These are phyloP conservation scores for Yamadazyma scolyti DNA, from an alignment of 805 yeast genomes.

Conservation along the genomic window DNA sequence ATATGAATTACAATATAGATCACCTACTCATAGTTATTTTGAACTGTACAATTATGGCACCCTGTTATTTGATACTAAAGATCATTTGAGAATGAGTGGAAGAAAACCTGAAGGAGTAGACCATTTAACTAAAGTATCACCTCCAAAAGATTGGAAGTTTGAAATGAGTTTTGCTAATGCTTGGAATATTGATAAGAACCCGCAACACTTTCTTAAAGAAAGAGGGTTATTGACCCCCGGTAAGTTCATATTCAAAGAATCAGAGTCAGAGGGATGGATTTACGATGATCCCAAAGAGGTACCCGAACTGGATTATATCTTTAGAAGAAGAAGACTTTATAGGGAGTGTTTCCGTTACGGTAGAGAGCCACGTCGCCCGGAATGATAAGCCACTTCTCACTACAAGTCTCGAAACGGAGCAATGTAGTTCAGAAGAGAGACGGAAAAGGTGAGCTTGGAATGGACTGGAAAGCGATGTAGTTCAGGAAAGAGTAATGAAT, in stretches of 20 bases:
- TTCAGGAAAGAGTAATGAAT: too few species aligned
- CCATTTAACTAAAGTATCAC: slow-evolving; percentile 49
- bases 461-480: too few species aligned
- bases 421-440: too few species aligned
- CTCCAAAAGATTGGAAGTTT: slow-evolving; percentile 77
- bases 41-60: slow-evolving; percentile 54
- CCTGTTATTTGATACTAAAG: slow-evolving; percentile 49
- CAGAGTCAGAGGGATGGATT: slow-evolving; percentile 48
- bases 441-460: too few species aligned
- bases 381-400: too few species aligned
- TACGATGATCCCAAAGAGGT: slow-evolving; percentile 27
- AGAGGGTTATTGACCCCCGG: slow-evolving; percentile 29
- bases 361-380: slow-evolving; percentile 14
- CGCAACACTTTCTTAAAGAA: slow-evolving; percentile 48
- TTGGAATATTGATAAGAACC: slow-evolving; percentile 65
- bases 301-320: slow-evolving; percentile 36
- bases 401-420: too few species aligned
- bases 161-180: slow-evolving; percentile 45
- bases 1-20: slow-evolving; percentile 69
- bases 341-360: slow-evolving; percentile 50
- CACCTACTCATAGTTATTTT: slow-evolving; percentile 60
- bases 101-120: slow-evolving; percentile 65
- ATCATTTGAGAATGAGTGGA: slow-evolving; percentile 35
- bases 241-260: slow-evolving; percentile 17
- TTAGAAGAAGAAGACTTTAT: slow-evolving; percentile 54